Evolutionary conservation across 805 yeast species (phyloP), one percentile per base, ranked within the genome.

Genomic region (Candida schatavii): DNA sequence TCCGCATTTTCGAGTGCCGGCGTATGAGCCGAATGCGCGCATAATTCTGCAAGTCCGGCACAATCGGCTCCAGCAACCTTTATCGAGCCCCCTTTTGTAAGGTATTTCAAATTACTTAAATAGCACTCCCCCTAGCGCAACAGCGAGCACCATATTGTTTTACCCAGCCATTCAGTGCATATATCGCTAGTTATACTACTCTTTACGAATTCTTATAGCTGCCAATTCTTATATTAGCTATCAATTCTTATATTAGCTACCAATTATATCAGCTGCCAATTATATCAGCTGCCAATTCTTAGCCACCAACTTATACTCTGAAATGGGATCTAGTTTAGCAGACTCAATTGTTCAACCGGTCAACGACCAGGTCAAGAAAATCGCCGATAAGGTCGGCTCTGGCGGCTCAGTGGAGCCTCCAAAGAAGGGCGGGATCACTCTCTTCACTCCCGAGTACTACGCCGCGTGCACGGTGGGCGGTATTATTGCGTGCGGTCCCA

Each of bases 401-500:
- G 37, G 27, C 5, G 37, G 37, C 9, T 17, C 11, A 13, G 40
- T 26, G 28, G 45, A 14, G 6, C 18, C 4, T 11, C 15, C 28
- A 2, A 46, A 51, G 13, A 47, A 46, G 13, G 20, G 6, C 11
- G 58, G 56, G 37, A 79, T 83, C 50, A 67, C 70, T 46, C 70
- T 82, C 37, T 81, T 71, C 66, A 67, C 86, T 3, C 65, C 72
- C 18, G 81, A 83, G 59, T 85, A 81, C 68, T 85, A 74, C 66
- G 70, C 72, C 42, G 81, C 90, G 40, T 86, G 95, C 64, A 81
- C 89, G 3, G 38, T 82, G 30, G 95, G 90, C 36, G 95, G 91
- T 52, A 75, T 82, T 42, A 52, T 85, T 41, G 97, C 98, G 2
- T 91, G 98, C 73, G 97, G 97, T 13, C 97, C 98, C 26, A 91